Evolutionary conservation across 495 filamentous ascomycete genomes (phyloP).

Genomic region (Neurospora africana): DNA sequence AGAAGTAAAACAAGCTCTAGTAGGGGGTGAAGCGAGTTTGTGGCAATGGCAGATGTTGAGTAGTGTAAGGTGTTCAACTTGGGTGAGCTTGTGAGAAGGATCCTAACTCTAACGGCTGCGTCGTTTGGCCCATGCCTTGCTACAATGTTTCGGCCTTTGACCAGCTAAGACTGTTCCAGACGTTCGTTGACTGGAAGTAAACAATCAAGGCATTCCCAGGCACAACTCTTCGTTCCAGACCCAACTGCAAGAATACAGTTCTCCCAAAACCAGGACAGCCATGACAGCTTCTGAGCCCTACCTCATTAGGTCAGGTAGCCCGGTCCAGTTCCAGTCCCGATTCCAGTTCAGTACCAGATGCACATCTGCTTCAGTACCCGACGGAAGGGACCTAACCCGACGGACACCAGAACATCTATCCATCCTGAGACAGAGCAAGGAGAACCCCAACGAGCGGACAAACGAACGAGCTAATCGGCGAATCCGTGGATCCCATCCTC

Average conservation of each 20-base stretch:
- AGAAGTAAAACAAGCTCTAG: background rate
- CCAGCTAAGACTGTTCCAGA: background rate
- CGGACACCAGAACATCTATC: background rate
- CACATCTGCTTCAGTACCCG: background rate
- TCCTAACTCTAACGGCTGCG: background rate
- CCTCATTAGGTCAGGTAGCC: background rate
- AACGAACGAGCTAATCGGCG: background rate
- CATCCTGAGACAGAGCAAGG: background rate
- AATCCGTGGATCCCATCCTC: background rate
- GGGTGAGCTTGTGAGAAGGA: background rate
- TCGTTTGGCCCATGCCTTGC: background rate
- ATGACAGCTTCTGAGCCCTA: background rate
- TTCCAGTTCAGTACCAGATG: background rate
- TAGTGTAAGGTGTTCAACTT: background rate
- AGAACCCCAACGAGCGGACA: background rate
- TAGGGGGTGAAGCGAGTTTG: background rate
- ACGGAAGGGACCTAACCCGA: background rate
- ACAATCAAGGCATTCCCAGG: background rate
- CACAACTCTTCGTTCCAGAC: background rate
- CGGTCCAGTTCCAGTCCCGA: background rate
- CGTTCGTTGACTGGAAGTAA: background rate
- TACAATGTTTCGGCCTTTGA: background rate
- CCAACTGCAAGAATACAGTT: background rate
- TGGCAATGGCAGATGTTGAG: background rate
- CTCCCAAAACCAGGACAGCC: background rate